These are phyloP conservation scores for Helianthus tuberosus DNA, from an alignment of 129 eudicot genomes.

Conservation along the genomic window DNA sequence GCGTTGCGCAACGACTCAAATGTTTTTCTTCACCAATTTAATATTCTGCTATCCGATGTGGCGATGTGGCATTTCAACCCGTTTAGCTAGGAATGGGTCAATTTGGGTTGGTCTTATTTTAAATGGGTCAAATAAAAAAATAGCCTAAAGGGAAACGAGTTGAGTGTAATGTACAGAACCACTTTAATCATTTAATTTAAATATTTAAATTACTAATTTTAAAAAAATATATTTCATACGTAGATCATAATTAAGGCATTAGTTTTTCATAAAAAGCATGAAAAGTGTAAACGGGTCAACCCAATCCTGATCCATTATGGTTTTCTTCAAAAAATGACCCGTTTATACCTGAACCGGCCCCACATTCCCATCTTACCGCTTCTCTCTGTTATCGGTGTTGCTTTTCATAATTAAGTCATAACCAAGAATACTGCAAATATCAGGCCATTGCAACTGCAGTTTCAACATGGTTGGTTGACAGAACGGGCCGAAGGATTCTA, in stretches of 20 bases:
- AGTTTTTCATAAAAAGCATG: not conserved
- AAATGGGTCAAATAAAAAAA: not conserved
- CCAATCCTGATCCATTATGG: not conserved
- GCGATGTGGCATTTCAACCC: not conserved
- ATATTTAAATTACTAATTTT: not conserved
- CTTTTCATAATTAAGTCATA: not conserved
- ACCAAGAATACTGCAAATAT: not conserved
- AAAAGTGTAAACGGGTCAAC: conserved; percentile 1
- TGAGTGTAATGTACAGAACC: not conserved
- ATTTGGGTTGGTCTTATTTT: not conserved
- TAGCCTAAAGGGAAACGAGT: not conserved
- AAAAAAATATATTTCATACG: not conserved
- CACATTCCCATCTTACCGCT: not conserved
- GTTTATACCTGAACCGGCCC: not conserved
- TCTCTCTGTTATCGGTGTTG: not conserved
- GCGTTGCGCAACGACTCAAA: not conserved
- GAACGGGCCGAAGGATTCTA: conserved; percentile 89
- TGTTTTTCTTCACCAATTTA: not conserved
- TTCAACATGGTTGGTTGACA: conserved; percentile 89
- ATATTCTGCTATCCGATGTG: conserved; percentile 2
- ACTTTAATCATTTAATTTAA: not conserved
- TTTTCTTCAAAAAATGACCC: not conserved
- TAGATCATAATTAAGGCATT: not conserved
- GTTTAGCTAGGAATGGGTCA: not conserved
- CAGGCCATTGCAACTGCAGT: conserved; percentile 88